These are phyloP conservation scores for Leavenworthia alabamica DNA, from an alignment of 345 rosid species.

Conservation along the genomic window DNA sequence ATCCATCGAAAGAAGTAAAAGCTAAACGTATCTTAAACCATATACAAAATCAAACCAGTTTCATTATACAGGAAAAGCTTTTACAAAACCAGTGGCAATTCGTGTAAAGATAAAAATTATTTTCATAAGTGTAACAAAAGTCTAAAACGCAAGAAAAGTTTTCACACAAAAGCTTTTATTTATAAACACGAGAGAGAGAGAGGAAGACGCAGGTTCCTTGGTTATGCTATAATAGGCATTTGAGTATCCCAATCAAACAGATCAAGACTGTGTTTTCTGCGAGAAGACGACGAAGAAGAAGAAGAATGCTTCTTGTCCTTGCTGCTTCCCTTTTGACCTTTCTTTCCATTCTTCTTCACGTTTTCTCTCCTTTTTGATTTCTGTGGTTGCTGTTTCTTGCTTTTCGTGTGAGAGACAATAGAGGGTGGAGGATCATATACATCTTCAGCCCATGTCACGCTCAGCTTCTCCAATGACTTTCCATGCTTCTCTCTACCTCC, in stretches of 20 bases:
- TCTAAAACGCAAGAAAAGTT: not conserved
- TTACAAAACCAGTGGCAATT: not conserved
- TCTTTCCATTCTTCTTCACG: constrained; percentile 65
- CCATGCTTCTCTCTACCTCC: constrained; percentile 72
- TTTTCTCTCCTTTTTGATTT: constrained; percentile 48
- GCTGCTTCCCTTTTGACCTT: constrained; percentile 61
- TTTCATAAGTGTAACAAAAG: not conserved
- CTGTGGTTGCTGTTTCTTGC: constrained; percentile 40
- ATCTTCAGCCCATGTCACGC: constrained; percentile 83
- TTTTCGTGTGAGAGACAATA: constrained; percentile 52
- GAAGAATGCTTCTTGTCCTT: constrained; percentile 54
- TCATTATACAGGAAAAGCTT: not conserved
- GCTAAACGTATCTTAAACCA: not conserved
- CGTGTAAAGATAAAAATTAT: not conserved
- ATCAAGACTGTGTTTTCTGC: constrained; percentile 34
- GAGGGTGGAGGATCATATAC: constrained; percentile 86
- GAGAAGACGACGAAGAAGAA: constrained; percentile 26
- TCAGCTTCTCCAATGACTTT: constrained; percentile 37
- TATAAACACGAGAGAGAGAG: not conserved
- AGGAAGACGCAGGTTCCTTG: not conserved
- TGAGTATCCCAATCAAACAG: constrained; percentile 25
- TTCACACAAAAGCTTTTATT: constrained; percentile 12
- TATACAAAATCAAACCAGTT: not conserved
- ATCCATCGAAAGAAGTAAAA: not conserved
- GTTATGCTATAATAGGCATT: constrained; percentile 45